Conservation (phyloP, 345 rosid genomes). For the Limnanthes douglasii region DNA sequence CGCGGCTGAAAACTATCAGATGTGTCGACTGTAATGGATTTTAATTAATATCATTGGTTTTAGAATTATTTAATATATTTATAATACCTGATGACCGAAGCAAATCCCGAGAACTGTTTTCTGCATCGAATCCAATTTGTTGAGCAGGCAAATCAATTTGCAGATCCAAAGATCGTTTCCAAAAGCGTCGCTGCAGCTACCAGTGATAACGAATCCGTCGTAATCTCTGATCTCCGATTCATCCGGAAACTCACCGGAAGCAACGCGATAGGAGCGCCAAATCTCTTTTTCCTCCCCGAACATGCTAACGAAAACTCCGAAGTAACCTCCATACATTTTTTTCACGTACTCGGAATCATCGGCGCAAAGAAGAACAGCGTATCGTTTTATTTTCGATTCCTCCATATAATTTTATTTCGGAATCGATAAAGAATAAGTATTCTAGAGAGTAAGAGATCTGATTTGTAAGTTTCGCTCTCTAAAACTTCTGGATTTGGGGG, state of each 20-base stretch:
- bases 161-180: conserved; percentile 63
- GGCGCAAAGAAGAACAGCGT: conserved; percentile 50
- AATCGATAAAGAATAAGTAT: no score
- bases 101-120: conserved; percentile 79
- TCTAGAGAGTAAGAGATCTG: no score
- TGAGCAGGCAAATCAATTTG: conserved; percentile 49
- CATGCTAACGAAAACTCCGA: conserved; percentile 51
- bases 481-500: no score
- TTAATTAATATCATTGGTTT: no score
- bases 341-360: conserved; percentile 66
- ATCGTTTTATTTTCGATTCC: no score
- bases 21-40: no score
- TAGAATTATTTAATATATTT: no score
- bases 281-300: conserved; percentile 70
- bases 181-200: conserved; percentile 74
- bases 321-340: conserved; percentile 62
- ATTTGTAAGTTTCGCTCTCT: no score
- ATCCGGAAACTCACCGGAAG: conserved; percentile 69
- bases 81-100: conserved; percentile 99
- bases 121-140: conserved; percentile 55
- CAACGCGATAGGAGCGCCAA: conserved; percentile 71
- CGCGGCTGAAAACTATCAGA: no score
- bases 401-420: no score
- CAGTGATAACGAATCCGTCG: conserved; percentile 73
- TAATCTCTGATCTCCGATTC: conserved; percentile 39